Conservation (phyloP, 179 eudicot genomes). For the Patellifolia procumbens region DNA sequence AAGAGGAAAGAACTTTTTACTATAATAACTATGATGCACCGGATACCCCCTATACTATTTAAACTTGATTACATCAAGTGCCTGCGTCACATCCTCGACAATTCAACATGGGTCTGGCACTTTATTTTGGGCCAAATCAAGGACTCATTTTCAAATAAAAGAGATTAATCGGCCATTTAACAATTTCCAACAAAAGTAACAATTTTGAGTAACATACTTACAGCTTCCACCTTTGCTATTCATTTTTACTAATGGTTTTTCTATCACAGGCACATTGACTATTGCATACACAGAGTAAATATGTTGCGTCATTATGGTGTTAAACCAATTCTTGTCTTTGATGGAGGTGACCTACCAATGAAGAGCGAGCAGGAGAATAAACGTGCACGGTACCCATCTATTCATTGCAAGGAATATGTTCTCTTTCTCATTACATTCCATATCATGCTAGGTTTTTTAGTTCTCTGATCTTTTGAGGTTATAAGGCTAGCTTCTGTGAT, state of each 20-base stretch:
- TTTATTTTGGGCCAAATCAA: too few species aligned
- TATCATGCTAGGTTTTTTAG: background rate
- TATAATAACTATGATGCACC: background rate
- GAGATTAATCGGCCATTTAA: too few species aligned
- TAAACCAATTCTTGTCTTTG: conserved; percentile 86
- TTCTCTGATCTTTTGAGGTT: background rate
- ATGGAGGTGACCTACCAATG: conserved; percentile 94
- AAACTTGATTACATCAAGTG: background rate
- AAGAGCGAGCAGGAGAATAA: conserved; percentile 89
- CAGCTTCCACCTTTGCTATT: background rate
- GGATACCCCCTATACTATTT: background rate
- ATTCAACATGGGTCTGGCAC: too few species aligned
- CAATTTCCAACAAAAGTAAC: too few species aligned
- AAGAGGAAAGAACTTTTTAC: background rate
- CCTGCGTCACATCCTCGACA: background rate
- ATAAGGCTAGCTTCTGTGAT: background rate
- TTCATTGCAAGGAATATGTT: background rate
- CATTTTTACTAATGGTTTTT: conserved; percentile 1
- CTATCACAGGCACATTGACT: conserved; percentile 72
- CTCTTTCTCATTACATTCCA: background rate
- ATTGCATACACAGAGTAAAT: conserved; percentile 97
- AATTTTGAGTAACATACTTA: too few species aligned
- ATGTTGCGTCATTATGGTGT: conserved; percentile 89
- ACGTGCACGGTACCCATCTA: conserved; percentile 66
- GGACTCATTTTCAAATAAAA: too few species aligned